Evolutionary conservation across 352 stramenopile genomes (phyloP), one percentile per base, ranked within the genome.

Genomic region (Globisporangium solare): DNA sequence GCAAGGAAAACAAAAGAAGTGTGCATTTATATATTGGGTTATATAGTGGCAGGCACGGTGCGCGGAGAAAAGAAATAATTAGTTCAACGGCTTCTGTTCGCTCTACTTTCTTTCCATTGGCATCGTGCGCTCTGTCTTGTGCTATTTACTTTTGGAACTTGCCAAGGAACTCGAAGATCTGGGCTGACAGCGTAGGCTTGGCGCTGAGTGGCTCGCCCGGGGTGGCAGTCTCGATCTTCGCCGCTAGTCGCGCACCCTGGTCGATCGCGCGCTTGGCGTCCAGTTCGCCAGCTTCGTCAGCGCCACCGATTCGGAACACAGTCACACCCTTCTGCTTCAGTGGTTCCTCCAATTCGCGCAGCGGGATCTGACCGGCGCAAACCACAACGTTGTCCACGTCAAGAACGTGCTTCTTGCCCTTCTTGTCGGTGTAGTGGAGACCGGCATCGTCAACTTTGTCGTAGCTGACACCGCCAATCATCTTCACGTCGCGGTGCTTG

Each of bases 181-280:
- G 73, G 13, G 71, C 54, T 14, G 71, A 74, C 39, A 84, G 49
- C 46, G 76, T 78, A 20, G 64, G 54, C 43, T 70, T 47, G 6
- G 76, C 73, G 43, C 66, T 45, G 8, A 90, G 58, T 21, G 70
- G 54, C 22, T 94, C 79, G 22, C 88, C 89, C 42, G 83, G 74
- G 45, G 68, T 83, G 0, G 86, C 82, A 15, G 80, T 88, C 68
- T 97, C 89, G 45, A 97, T 86, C 42, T 58, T 80, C 17, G 84
- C 86, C 15, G 86, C 89, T 17, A 97, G 62, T 35, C 89, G 82
- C 21, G 89, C 95, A 37, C 94, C 96, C 72, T 99, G 97, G 69
- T 99, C 95, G 69, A 99, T 99, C 10, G 96, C 96, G 43, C 95
- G 79, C 76, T 99, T 99, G 37, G 96, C 96, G 73, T 99, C 96